These are phyloP conservation scores for Yamadazyma paraphyllophila DNA, from an alignment of 805 yeast genomes.

Conservation along the genomic window DNA sequence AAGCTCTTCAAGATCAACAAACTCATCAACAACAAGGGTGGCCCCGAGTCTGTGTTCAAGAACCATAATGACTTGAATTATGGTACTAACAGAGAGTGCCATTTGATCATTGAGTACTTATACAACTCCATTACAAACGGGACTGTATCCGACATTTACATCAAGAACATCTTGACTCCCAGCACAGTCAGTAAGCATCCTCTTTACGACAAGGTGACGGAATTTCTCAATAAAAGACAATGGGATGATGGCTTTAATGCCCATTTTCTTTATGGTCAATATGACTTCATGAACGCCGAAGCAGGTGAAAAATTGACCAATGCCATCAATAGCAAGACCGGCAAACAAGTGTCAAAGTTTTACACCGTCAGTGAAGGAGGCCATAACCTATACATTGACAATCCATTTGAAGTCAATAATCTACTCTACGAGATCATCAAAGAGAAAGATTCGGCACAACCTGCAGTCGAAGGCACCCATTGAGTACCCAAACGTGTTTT, in stretches of 20 bases:
- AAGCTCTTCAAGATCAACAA: slow-evolving; percentile 40
- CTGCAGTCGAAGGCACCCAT: too few relatives aligned
- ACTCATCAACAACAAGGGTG: slow-evolving; percentile 31
- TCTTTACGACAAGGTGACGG: slow-evolving; percentile 52
- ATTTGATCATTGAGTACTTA: slow-evolving; percentile 37
- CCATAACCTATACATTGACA: slow-evolving; percentile 44
- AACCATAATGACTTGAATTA: slow-evolving; percentile 30
- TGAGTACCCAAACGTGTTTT: too few relatives aligned
- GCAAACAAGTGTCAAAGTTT: slow-evolving; percentile 20
- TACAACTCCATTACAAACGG: slow-evolving; percentile 41
- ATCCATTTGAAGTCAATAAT: slow-evolving; percentile 42
- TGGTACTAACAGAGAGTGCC: slow-evolving; percentile 38
- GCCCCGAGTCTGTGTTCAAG: slow-evolving; percentile 21
- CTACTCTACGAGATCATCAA: slow-evolving; percentile 19
- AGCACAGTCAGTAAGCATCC: slow-evolving; percentile 67
- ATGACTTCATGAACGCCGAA: slow-evolving; percentile 68
- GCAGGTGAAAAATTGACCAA: slow-evolving; percentile 46
- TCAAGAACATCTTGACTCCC: slow-evolving; percentile 52
- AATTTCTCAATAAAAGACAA: slow-evolving; percentile 21
- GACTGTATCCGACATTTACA: slow-evolving; percentile 37
- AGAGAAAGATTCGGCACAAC: neutral
- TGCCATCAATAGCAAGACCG: slow-evolving; percentile 14
- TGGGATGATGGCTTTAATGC: slow-evolving; percentile 27
- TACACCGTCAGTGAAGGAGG: slow-evolving; percentile 37
- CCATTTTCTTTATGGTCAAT: slow-evolving; percentile 61